These are phyloP conservation scores for Boeremia exigua DNA, from an alignment of 2,329 filamentous ascomycete genomes.

Conservation along the genomic window DNA sequence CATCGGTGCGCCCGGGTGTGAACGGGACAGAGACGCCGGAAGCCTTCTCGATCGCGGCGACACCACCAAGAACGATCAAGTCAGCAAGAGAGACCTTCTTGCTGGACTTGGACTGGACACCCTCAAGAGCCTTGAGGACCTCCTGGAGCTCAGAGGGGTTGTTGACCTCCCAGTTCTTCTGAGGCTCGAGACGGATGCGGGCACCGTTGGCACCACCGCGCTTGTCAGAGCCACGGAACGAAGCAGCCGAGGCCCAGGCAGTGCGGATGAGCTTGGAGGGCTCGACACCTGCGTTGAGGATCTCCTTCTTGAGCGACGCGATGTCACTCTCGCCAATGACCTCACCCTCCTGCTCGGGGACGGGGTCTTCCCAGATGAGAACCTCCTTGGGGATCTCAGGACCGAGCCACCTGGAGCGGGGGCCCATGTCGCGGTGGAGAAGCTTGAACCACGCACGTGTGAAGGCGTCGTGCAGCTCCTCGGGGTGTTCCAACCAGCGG, in stretches of 20 bases:
- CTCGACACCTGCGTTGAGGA: constrained; percentile 68
- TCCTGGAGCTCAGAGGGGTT: constrained; percentile 70
- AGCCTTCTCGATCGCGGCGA: constrained; percentile 75
- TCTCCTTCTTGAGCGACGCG: constrained; percentile 69
- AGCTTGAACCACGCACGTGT: constrained; percentile 83
- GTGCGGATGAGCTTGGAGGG: constrained; percentile 65
- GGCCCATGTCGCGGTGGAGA: constrained; percentile 79
- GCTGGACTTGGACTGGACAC: constrained; percentile 65
- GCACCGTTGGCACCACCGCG: constrained; percentile 82
- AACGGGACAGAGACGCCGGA: constrained; percentile 71
- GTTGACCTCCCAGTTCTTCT: constrained; percentile 76
- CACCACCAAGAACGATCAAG: constrained; percentile 76
- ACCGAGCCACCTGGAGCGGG: constrained; percentile 72
- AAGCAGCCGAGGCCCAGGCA: constrained; percentile 46
- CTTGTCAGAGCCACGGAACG: constrained; percentile 70
- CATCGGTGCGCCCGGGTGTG: constrained; percentile 74
- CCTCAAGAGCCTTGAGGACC: constrained; percentile 67
- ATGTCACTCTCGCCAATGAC: constrained; percentile 69
- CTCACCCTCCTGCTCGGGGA: constrained; percentile 65
- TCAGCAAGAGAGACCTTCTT: constrained; percentile 82
- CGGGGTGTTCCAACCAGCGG: constrained; percentile 71
- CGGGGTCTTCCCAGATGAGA: constrained; percentile 76
- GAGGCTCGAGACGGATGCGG: constrained; percentile 75
- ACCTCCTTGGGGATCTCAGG: constrained; percentile 75
- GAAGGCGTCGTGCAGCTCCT: constrained; percentile 73